Evolutionary conservation across 108 stramenopile species (phyloP).

Genomic region (Mayamaea pseudoterrestris): DNA sequence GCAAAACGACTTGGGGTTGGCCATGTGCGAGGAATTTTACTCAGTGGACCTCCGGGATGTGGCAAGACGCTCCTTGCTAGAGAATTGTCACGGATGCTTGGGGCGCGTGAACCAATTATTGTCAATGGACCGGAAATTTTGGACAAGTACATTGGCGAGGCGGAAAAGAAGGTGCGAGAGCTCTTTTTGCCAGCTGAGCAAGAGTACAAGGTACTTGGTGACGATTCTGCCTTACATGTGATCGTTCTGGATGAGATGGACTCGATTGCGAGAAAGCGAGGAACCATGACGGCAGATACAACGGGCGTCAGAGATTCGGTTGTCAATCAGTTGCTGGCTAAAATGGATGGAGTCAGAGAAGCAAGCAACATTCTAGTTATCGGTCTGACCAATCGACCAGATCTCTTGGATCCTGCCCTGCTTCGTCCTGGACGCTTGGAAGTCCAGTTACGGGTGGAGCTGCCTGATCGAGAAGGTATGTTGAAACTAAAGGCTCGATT

Average conservation of each 20-base stretch:
- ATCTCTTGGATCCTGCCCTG: constrained; percentile 74
- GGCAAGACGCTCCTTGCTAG: constrained; percentile 87
- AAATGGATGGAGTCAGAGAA: constrained; percentile 84
- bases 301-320: constrained; percentile 71
- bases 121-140: constrained; percentile 62
- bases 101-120: constrained; percentile 89
- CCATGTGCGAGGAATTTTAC: constrained; percentile 72
- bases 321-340: constrained; percentile 84
- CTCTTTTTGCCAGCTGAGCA: constrained; percentile 58
- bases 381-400: constrained; percentile 80
- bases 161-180: constrained; percentile 58
- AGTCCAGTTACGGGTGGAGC: constrained; percentile 69
- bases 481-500: too few species aligned
- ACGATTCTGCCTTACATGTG: constrained; percentile 64
- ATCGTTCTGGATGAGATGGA: constrained; percentile 87
- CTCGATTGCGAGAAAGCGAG: constrained; percentile 72
- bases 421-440: constrained; percentile 82
- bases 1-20: constrained; percentile 73
- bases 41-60: constrained; percentile 72
- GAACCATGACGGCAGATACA: constrained; percentile 51
- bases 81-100: constrained; percentile 79
- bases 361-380: constrained; percentile 66
- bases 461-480: too few species aligned
- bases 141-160: constrained; percentile 71
- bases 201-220: constrained; percentile 50